A percentile compares a stretch with the other conserved stretches of the same genome.
Conservation (phyloP, 2,329 filamentous ascomycete genomes). For the Colletotrichum tropicale region DNA sequence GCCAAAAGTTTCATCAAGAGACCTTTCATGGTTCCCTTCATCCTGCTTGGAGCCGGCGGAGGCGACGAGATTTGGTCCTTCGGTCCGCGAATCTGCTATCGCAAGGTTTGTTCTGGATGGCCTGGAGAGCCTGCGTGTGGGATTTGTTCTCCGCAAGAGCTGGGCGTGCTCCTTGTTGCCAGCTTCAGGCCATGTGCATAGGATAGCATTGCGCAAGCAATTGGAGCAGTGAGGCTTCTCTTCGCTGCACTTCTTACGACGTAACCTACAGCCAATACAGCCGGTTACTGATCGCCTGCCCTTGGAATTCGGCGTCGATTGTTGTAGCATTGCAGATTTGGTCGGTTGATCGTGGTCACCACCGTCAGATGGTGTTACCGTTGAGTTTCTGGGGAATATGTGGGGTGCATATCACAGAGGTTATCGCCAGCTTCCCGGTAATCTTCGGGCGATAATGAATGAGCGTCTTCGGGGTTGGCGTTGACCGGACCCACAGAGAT, state of each 20-base stretch:
- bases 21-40: neutral
- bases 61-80: accelerated
- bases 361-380: neutral
- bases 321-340: neutral
- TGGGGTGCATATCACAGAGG: neutral
- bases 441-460: neutral
- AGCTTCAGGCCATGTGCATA: neutral
- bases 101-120: neutral
- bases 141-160: neutral
- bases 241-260: neutral
- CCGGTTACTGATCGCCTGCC: neutral
- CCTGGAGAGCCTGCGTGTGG: neutral
- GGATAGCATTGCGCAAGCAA: neutral
- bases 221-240: neutral
- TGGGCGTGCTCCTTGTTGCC: neutral
- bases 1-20: neutral
- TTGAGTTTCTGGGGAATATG: neutral
- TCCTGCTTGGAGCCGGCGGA: neutral
- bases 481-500: neutral
- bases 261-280: neutral
- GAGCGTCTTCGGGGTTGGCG: neutral
- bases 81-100: neutral
- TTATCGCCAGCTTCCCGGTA: neutral
- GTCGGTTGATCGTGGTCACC: neutral
- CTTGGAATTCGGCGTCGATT: neutral